A percentile compares a stretch with the other conserved stretches of the same genome.
These are phyloP conservation scores for Suillus fuscotomentosus DNA, from an alignment of 768 basidiomycete species.

Conservation along the genomic window DNA sequence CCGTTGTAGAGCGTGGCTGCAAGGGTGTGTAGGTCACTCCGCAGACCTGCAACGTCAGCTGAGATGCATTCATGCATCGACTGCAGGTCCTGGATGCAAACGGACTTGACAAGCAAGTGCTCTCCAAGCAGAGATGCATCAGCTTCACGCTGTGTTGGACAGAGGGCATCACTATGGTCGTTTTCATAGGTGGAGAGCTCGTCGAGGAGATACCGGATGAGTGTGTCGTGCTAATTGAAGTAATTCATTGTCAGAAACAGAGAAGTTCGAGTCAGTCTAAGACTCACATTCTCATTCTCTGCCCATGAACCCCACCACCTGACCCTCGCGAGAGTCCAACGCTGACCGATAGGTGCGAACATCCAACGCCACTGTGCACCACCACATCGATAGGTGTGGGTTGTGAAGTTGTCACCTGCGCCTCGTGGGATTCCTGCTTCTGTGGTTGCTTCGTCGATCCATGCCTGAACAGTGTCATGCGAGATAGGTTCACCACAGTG, in stretches of 20 bases:
- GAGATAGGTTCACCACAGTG: slow-evolving; percentile 23
- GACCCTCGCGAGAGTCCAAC: slow-evolving; percentile 34
- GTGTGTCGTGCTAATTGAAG: not conserved
- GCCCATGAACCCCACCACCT: slow-evolving; percentile 40
- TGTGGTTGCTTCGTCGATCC: slow-evolving; percentile 24
- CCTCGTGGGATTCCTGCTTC: not conserved
- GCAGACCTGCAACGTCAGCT: not conserved
- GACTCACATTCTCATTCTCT: slow-evolving; percentile 6
- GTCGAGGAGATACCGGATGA: not conserved
- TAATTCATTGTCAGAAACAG: too few relatives aligned
- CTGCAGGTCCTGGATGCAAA: not conserved
- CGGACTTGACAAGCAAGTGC: not conserved
- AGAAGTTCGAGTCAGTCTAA: too few relatives aligned
- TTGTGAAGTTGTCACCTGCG: slow-evolving; percentile 18
- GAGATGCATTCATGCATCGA: not conserved
- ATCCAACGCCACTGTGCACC: slow-evolving; percentile 30
- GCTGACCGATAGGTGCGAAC: slow-evolving; percentile 30
- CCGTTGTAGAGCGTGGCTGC: not conserved
- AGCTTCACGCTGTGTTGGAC: not conserved
- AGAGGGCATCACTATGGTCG: not conserved
- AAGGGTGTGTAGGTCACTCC: not conserved
- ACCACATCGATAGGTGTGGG: slow-evolving; percentile 26
- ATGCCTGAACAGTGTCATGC: slow-evolving; percentile 28
- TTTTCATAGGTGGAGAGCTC: not conserved
- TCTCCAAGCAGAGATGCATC: not conserved